Percentiles rank a stretch among this genome's conserved stretches.
These are phyloP conservation scores for Purpureocillium lavendulum DNA, from an alignment of 2,329 filamentous ascomycete species.

Conservation along the genomic window DNA sequence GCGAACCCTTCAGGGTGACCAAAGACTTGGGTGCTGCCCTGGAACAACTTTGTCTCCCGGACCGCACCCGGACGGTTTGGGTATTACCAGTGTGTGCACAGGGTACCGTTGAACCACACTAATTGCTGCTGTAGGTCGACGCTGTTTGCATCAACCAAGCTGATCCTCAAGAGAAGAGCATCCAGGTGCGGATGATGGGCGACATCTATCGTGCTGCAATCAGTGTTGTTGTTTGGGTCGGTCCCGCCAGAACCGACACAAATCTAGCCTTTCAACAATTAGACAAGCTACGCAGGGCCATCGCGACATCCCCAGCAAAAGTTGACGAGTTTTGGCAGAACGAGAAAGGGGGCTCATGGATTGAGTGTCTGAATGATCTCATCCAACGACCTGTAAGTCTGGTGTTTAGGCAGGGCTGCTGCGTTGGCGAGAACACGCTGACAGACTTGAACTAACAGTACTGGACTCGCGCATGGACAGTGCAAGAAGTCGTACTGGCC, in stretches of 20 bases:
- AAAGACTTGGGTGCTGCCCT: conserved; percentile 5
- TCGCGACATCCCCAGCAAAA: no score
- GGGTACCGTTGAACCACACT: no score
- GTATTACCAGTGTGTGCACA: no score
- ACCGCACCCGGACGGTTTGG: conserved; percentile 6
- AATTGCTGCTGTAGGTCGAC: no score
- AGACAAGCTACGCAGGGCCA: not conserved
- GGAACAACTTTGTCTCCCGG: conserved; percentile 2
- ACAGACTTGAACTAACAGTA: no score
- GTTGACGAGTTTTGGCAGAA: not conserved
- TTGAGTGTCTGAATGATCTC: not conserved
- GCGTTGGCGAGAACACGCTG: not conserved
- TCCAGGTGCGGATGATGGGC: conserved; percentile 16
- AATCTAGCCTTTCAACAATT: not conserved
- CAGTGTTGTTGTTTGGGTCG: conserved; percentile 6
- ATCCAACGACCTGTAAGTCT: not conserved
- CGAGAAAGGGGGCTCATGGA: not conserved
- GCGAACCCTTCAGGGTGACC: conserved; percentile 5
- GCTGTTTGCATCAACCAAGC: no score
- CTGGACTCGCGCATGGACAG: no score
- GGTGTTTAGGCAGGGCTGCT: not conserved
- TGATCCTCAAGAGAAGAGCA: conserved; percentile 13
- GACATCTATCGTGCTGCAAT: conserved; percentile 12
- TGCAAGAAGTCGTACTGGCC: no score
- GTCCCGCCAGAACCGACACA: not conserved